A percentile compares a stretch with the other conserved stretches of the same genome.
phyloP scores from a whole-genome alignment of 2,329 filamentous ascomycete genomes.

The Pezizomycotina sp. region DNA sequence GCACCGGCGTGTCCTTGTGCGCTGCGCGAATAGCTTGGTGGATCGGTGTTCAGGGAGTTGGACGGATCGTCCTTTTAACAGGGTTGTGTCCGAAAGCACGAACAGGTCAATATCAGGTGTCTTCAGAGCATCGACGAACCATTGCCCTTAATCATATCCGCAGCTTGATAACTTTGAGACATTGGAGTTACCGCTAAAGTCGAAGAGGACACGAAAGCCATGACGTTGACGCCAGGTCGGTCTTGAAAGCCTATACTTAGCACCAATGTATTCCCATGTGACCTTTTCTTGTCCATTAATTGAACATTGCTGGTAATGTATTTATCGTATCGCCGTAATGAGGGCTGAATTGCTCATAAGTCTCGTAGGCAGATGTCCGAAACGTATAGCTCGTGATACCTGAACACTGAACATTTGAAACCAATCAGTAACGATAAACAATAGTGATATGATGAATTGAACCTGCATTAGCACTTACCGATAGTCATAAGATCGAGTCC shows the following conservation, averaged over 20 bases:
- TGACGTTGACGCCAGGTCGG: slow-evolving; percentile 65
- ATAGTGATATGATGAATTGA: background rate
- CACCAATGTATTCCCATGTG: slow-evolving; percentile 54
- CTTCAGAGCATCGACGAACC: slow-evolving; percentile 49
- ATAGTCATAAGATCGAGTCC: slow-evolving; percentile 39
- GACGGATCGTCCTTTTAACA: slow-evolving; percentile 33
- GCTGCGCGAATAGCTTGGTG: slow-evolving; percentile 42
- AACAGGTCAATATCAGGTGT: slow-evolving; percentile 46
- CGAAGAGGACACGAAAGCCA: slow-evolving; percentile 87
- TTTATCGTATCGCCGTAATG: slow-evolving; percentile 36
- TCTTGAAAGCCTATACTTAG: slow-evolving; percentile 78
- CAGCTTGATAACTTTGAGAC: slow-evolving; percentile 43
- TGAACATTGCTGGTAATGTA: slow-evolving; percentile 91
- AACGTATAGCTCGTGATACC: slow-evolving; percentile 51
- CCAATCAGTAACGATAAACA: background rate
- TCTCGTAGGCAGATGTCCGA: slow-evolving; percentile 45
- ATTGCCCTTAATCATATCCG: slow-evolving; percentile 60
- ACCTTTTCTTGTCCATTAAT: slow-evolving; percentile 60
- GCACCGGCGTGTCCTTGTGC: slow-evolving; percentile 42
- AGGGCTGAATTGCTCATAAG: slow-evolving; percentile 43
- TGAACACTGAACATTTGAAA: slow-evolving; percentile 1
- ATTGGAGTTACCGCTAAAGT: slow-evolving; percentile 80
- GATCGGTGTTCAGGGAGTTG: slow-evolving; percentile 35
- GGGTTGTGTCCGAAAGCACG: slow-evolving; percentile 49
- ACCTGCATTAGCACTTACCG: slow-evolving; percentile 22